A percentile compares a stretch with the other conserved stretches of the same genome.
These are phyloP conservation scores for Trametes cubensis DNA, from an alignment of 768 basidiomycete species.

Conservation along the genomic window DNA sequence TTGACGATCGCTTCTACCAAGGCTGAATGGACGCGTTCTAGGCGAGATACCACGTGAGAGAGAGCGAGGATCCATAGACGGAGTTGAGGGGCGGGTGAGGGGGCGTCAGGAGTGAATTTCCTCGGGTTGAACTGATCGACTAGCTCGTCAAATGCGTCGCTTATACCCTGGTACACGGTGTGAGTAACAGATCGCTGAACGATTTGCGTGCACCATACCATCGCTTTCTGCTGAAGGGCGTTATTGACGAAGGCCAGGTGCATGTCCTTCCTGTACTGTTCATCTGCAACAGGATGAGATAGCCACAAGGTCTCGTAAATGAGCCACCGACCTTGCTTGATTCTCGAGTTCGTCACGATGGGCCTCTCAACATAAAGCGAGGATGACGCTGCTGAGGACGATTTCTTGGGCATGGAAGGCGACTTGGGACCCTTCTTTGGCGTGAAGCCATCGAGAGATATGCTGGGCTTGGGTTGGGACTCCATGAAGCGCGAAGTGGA, in stretches of 20 bases:
- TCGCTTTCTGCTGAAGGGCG: slow-evolving; percentile 71
- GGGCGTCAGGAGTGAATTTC: slow-evolving; percentile 36
- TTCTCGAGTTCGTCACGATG: slow-evolving; percentile 77
- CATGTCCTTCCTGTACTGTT: slow-evolving; percentile 79
- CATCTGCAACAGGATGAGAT: slow-evolving; percentile 43
- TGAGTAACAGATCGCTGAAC: slow-evolving; percentile 21
- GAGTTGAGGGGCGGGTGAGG: slow-evolving; percentile 53
- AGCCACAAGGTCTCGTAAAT: not conserved
- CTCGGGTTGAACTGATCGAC: slow-evolving; percentile 80
- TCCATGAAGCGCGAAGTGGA: slow-evolving; percentile 52
- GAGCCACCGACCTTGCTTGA: slow-evolving; percentile 52
- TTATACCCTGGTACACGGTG: slow-evolving; percentile 57
- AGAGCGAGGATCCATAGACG: slow-evolving; percentile 84
- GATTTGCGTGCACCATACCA: slow-evolving; percentile 47
- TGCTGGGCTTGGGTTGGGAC: slow-evolving; percentile 36
- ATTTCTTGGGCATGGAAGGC: slow-evolving; percentile 22
- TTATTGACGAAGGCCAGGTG: slow-evolving; percentile 82
- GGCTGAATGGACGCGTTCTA: slow-evolving; percentile 77
- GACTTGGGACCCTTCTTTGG: slow-evolving; percentile 40
- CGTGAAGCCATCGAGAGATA: slow-evolving; percentile 46
- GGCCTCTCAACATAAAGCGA: slow-evolving; percentile 46
- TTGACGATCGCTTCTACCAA: slow-evolving; percentile 86
- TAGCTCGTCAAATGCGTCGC: slow-evolving; percentile 83
- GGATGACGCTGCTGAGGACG: slow-evolving; percentile 31
- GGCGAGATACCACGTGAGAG: slow-evolving; percentile 87